Percentiles rank a stretch among this genome's conserved stretches.
Evolutionary conservation across 2,329 filamentous ascomycete genomes (phyloP).

Genomic region (Coniella vitis): DNA sequence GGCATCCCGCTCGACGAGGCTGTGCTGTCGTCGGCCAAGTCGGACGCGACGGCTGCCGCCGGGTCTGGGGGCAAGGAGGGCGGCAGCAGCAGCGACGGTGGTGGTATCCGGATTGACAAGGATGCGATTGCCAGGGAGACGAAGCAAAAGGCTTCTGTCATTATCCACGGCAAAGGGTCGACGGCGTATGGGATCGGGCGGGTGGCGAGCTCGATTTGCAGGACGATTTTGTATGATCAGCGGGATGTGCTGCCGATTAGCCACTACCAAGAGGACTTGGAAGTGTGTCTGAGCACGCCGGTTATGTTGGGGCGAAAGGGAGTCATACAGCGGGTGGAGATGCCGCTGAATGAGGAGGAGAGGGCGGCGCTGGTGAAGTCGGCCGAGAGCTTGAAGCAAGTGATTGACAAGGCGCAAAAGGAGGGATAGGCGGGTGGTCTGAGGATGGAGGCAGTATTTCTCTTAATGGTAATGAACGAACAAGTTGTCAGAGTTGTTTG

Average conservation of each 20-base stretch:
- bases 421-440: background rate
- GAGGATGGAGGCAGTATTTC: too few species aligned
- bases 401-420: background rate
- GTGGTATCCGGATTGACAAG: background rate
- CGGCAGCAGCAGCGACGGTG: too few species aligned
- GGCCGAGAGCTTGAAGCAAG: background rate
- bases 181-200: background rate
- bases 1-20: background rate
- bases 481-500: too few species aligned
- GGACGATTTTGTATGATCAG: background rate
- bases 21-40: too few species aligned
- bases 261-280: background rate
- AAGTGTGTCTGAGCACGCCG: background rate
- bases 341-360: background rate
- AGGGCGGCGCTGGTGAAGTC: background rate
- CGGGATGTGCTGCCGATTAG: background rate
- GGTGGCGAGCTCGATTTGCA: background rate
- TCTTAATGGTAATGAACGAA: too few species aligned
- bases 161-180: background rate
- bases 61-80: too few species aligned
- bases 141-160: background rate
- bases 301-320: background rate
- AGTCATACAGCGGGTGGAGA: background rate
- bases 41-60: too few species aligned
- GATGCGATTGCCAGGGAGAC: background rate